Conservation (phyloP, 805 yeast genomes). For the Debaryomyces hansenii region DNA sequence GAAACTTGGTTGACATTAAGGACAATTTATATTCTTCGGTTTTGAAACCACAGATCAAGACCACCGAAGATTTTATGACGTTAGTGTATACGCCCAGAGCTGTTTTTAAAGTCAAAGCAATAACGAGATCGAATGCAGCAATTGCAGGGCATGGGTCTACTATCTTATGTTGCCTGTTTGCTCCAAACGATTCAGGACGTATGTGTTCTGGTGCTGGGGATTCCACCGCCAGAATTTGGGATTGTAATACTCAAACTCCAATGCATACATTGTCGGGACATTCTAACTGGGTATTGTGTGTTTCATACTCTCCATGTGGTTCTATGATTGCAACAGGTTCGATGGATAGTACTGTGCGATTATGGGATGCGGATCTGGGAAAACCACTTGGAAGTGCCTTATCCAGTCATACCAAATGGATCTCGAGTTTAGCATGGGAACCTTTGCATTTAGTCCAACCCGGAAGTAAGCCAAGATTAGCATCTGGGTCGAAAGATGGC, state of each 20-base stretch:
- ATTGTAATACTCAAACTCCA: slow-evolving; percentile 92
- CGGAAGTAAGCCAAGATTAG: slow-evolving; percentile 69
- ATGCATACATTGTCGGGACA: slow-evolving; percentile 80
- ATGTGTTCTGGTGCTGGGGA: slow-evolving; percentile 98
- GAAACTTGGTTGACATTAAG: slow-evolving; percentile 64
- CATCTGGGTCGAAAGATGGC: slow-evolving; percentile 89
- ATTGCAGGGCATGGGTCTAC: slow-evolving; percentile 96
- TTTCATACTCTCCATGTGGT: slow-evolving; percentile 90
- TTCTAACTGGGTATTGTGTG: slow-evolving; percentile 90
- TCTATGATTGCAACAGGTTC: slow-evolving; percentile 91
- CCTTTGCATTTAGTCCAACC: slow-evolving; percentile 78
- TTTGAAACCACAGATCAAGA: slow-evolving; percentile 79
- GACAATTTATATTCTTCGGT: slow-evolving; percentile 78
- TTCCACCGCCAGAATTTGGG: slow-evolving; percentile 95
- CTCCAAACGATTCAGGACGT: slow-evolving; percentile 81
- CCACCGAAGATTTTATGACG: slow-evolving; percentile 92
- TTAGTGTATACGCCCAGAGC: slow-evolving; percentile 93
- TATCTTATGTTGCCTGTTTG: slow-evolving; percentile 86
- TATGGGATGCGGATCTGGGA: slow-evolving; percentile 85
- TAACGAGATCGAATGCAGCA: slow-evolving; percentile 87
- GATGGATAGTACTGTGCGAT: slow-evolving; percentile 84
- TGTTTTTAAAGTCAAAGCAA: slow-evolving; percentile 87
- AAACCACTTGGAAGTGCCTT: slow-evolving; percentile 70
- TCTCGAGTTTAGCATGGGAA: slow-evolving; percentile 90
- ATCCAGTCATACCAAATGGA: slow-evolving; percentile 85